phyloP scores from a whole-genome alignment of 148 eudicot genomes.

The Pharnaceum exiguum region DNA sequence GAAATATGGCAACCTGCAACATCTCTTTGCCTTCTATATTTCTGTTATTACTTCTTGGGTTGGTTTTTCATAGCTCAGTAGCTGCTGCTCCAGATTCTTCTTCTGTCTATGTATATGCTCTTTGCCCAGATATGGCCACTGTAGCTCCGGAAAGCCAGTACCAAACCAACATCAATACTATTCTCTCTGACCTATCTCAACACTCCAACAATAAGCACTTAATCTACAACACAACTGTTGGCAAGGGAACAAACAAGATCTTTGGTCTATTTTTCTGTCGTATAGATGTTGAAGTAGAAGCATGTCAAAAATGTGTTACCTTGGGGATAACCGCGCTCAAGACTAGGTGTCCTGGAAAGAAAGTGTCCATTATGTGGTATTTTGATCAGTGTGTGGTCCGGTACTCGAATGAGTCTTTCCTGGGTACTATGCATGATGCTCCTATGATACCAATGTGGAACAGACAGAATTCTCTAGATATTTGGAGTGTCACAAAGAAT shows the following conservation, averaged over 20 bases:
- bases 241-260: constrained; percentile 18
- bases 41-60: background rate
- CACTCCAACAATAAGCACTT: constrained; percentile 14
- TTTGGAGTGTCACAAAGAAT: constrained; percentile 22
- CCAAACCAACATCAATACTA: constrained; percentile 22
- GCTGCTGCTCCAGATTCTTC: constrained; percentile 1
- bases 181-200: constrained; percentile 19
- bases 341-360: constrained; percentile 28
- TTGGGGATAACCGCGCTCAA: constrained; percentile 8
- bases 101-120: constrained; percentile 20
- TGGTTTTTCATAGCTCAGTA: background rate
- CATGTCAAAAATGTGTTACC: constrained; percentile 23
- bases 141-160: constrained; percentile 14
- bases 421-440: constrained; percentile 25
- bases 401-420: constrained; percentile 21
- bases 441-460: constrained; percentile 39
- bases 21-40: background rate
- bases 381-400: constrained; percentile 28
- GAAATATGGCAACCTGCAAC: constrained; percentile 7
- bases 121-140: constrained; percentile 20
- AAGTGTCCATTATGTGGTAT: constrained; percentile 29
- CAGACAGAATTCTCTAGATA: constrained; percentile 26
- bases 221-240: constrained; percentile 25
- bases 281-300: constrained; percentile 14
- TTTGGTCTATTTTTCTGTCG: constrained; percentile 34